Evolutionary conservation across 2,329 filamentous ascomycete species (phyloP).

Genomic region (Pseudogymnoascus sp.): DNA sequence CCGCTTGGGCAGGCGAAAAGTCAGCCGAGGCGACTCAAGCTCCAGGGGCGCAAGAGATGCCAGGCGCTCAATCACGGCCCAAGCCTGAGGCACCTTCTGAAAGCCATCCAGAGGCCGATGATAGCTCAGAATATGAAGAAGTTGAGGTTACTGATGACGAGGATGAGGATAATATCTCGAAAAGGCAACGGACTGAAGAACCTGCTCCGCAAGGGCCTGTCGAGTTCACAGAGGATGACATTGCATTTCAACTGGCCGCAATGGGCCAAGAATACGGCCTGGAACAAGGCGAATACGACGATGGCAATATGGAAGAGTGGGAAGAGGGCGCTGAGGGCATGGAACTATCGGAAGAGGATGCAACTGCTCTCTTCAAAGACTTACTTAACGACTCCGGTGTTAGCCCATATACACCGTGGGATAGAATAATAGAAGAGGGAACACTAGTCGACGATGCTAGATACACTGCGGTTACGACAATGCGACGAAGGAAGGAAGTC

Average conservation of each 20-base stretch:
- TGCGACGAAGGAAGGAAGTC: slow-evolving; percentile 70
- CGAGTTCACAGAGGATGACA: slow-evolving; percentile 91
- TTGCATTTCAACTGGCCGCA: slow-evolving; percentile 80
- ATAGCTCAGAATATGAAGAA: slow-evolving; percentile 65
- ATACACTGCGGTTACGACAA: slow-evolving; percentile 77
- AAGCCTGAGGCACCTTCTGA: slow-evolving; percentile 22
- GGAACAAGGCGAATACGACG: slow-evolving; percentile 69
- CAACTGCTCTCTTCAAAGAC: slow-evolving; percentile 72
- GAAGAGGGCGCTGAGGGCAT: slow-evolving; percentile 67
- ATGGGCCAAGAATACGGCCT: slow-evolving; percentile 83
- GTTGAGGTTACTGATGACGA: slow-evolving; percentile 40
- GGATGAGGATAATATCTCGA: slow-evolving; percentile 40
- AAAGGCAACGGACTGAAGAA: slow-evolving; percentile 42
- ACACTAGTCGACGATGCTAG: slow-evolving; percentile 76
- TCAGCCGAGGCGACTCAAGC: slow-evolving; percentile 25
- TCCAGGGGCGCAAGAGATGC: slow-evolving; percentile 22
- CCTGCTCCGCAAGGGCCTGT: slow-evolving; percentile 41
- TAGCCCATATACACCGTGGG: slow-evolving; percentile 87
- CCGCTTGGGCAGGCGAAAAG: slow-evolving; percentile 22
- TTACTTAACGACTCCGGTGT: slow-evolving; percentile 75
- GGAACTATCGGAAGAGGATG: slow-evolving; percentile 66
- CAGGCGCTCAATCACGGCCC: slow-evolving; percentile 14
- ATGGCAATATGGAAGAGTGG: slow-evolving; percentile 52
- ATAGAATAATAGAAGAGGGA: slow-evolving; percentile 77
- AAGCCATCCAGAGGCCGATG: slow-evolving; percentile 37